Evolutionary conservation across 495 filamentous ascomycete genomes (phyloP), one percentile per base, ranked within the genome.

Genomic region (Diplogelasinospora grovesii): DNA sequence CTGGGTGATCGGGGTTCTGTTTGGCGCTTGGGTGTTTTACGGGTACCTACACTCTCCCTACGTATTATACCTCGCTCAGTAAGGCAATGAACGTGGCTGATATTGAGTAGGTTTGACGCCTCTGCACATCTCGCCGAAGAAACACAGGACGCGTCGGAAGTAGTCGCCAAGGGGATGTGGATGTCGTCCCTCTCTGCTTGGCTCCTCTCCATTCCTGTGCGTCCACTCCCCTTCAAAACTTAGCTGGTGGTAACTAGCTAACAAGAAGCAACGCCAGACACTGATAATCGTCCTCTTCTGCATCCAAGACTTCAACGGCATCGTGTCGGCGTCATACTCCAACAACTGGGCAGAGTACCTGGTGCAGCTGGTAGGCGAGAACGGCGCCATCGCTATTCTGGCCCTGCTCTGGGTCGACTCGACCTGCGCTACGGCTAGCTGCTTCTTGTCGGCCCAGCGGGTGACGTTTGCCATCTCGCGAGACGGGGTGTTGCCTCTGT

Each of bases 81-180:
- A n/a, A n/a, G n/a, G n/a, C n/a, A n/a, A n/a, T n/a, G n/a, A n/a
- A n/a, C n/a, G n/a, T n/a, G n/a, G n/a, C n/a, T n/a, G n/a, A n/a
- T n/a, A n/a, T n/a, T n/a, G n/a, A n/a, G n/a, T n/a, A n/a, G n/a
- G n/a, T n/a, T n/a, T n/a, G n/a, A n/a, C n/a, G n/a, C 22, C 1
- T 61, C 57, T 10, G 69, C 66, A 8, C 70, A 74, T 52, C 46
- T 74, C 6, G 57, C 56, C 7, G 70, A 74, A 42, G 70, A 74
- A 41, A 73, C 69, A 0, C 50, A 64, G n/a, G 64, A 70, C 16
- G 70, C 70, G 0, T 45, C 43, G n/a, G 33, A 42, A 14, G 44
- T 51, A 9, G 53, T 57, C 18, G 60, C 61, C 5, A 54, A 48
- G 35, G 61, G 60, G 29, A 65, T 65, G 59, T 62, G 56, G 56